These are phyloP conservation scores for Takashimella koratensis DNA, from an alignment of 1,284 basidiomycete species.

Conservation along the genomic window DNA sequence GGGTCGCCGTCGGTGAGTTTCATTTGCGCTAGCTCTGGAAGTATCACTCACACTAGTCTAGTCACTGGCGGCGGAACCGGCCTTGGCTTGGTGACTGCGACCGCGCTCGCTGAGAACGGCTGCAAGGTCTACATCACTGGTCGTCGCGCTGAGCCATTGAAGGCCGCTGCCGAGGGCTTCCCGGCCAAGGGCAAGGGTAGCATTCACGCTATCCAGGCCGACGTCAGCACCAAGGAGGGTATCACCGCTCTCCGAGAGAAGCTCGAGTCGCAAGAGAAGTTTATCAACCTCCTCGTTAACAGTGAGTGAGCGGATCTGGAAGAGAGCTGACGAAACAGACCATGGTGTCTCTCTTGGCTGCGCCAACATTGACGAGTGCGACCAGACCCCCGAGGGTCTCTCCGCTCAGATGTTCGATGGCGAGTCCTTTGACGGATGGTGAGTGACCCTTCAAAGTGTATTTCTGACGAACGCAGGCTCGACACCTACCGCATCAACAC, in stretches of 20 bases:
- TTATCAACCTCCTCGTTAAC: conserved; percentile 37
- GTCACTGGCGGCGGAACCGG: conserved; percentile 46
- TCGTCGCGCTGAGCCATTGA: conserved; percentile 34
- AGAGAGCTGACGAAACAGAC: conserved; percentile 29
- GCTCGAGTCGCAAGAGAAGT: conserved; percentile 35
- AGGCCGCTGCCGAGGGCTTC: conserved; percentile 28
- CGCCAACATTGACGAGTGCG: conserved; percentile 28
- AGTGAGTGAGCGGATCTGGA: conserved; percentile 20
- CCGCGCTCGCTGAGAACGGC: conserved; percentile 42
- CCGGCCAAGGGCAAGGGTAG: conserved; percentile 19
- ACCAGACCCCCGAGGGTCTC: conserved; percentile 42
- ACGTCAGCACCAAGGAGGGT: conserved; percentile 42
- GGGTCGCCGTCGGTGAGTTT: conserved; percentile 41
- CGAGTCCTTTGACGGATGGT: conserved; percentile 42
- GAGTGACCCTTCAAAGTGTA: conserved; percentile 1
- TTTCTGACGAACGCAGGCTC: background rate
- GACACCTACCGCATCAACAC: conserved; percentile 44
- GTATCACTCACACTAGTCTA: no score
- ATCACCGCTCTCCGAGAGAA: conserved; percentile 27
- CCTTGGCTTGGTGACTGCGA: conserved; percentile 41
- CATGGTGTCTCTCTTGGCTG: conserved; percentile 39
- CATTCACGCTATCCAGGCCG: conserved; percentile 40
- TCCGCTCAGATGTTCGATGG: conserved; percentile 44
- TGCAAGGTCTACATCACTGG: conserved; percentile 46
- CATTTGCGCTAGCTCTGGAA: no score